Percentiles rank a stretch among this genome's conserved stretches.
Evolutionary conservation across 495 filamentous ascomycete species (phyloP).

Genomic region (Hypoxylon trugodes): DNA sequence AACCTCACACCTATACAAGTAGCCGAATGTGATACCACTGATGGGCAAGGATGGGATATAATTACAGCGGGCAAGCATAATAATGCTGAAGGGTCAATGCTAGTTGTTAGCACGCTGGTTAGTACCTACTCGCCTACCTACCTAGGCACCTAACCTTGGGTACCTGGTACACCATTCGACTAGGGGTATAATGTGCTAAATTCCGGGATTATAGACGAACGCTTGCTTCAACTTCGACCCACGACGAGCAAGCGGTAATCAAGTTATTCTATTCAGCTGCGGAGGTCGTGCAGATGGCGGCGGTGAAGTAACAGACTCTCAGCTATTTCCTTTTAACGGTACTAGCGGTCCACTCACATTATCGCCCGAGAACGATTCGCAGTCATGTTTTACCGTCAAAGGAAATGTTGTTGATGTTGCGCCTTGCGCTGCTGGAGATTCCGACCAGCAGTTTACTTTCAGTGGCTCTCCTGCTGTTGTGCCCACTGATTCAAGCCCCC

Average conservation of each 20-base stretch:
- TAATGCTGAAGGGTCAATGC: constrained; percentile 49
- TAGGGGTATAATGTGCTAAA: background rate
- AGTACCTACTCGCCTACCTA: too few relatives aligned
- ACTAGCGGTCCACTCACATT: constrained; percentile 52
- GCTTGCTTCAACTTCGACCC: constrained; percentile 65
- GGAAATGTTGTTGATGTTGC: constrained; percentile 56
- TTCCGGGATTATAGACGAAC: constrained; percentile 52
- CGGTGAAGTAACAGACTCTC: constrained; percentile 59
- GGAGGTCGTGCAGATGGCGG: constrained; percentile 64
- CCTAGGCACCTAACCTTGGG: too few relatives aligned
- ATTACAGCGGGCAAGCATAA: constrained; percentile 63
- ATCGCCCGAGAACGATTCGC: constrained; percentile 51
- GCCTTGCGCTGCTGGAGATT: constrained; percentile 50
- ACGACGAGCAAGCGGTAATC: constrained; percentile 55
- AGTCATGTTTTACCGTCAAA: constrained; percentile 57
- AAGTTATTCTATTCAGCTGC: constrained; percentile 62
- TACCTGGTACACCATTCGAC: background rate
- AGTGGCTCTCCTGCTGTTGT: constrained; percentile 37
- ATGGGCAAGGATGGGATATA: constrained; percentile 63
- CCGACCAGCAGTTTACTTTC: constrained; percentile 58
- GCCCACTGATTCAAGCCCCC: background rate
- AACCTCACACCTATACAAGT: constrained; percentile 64
- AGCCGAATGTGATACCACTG: constrained; percentile 55
- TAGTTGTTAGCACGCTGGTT: constrained; percentile 62
- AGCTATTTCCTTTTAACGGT: constrained; percentile 57